Evolutionary conservation across 345 rosid genomes (phyloP), one percentile per base, ranked within the genome.

Genomic region (Carallia brachiata): DNA sequence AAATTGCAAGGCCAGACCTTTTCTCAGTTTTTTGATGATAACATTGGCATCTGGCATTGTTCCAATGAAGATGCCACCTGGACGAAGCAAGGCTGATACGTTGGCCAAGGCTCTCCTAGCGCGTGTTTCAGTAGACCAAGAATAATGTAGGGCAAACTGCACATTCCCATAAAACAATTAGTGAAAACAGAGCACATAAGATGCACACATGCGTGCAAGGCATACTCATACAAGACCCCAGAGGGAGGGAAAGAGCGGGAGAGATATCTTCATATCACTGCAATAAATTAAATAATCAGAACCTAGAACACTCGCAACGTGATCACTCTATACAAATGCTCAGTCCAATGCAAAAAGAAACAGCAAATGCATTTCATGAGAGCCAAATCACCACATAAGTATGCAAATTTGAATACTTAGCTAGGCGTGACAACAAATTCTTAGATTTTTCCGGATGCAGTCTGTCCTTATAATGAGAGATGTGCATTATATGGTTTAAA

Each of bases 21-120:
- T 84, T 87, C 96, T 79, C 47, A 95, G 90, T 65, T 95, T 95
- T 78, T 89, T 89, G 0, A 95, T 58, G 53, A 95, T 89, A 61
- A 95, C 99, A 81, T 92, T 92, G 52, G 97, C 98, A 84, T 92
- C 99, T 67, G 98, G 98, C 99, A 92, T 95, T 47, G 99, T 90
- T 75, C 99, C 97, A 10, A 92, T 88, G 79, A 92, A 90, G 37
- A 80, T 85, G 64, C 99, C 98, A 70, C 99, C 97, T 0, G 99
- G 98, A 63, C 96, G 96, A 77, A 95, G 99, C 72, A 95, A 75
- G 71, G 97, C 89, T 37, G 99, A 92, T 50, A 92, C 88, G 77
- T 95, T 95, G 63, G 96, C 92, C 82, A 95, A 83, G 65, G 99
- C 98, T 73, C 92, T 87, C 19, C 96, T 84, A 52, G 97, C 99